These are phyloP conservation scores for Dothistroma pini DNA, from an alignment of 2,329 filamentous ascomycete species.

Conservation along the genomic window DNA sequence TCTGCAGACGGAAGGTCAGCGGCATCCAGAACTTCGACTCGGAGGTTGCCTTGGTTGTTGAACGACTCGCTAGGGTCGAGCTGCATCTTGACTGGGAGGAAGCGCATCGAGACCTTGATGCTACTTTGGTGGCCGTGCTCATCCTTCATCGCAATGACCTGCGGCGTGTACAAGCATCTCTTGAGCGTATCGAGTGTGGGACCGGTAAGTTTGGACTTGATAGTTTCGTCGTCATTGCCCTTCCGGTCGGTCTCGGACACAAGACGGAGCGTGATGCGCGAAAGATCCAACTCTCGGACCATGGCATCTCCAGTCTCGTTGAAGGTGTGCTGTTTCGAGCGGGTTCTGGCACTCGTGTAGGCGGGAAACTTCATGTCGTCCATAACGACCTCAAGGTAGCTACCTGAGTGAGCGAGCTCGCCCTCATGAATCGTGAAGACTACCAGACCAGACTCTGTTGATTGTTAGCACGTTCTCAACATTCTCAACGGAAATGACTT, in stretches of 20 bases:
- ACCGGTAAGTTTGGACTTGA: slow-evolving; percentile 77
- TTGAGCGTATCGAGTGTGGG: slow-evolving; percentile 84
- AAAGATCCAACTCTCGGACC: slow-evolving; percentile 95
- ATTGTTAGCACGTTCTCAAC: slow-evolving; percentile 33
- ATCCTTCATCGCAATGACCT: slow-evolving; percentile 72
- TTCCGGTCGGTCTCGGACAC: slow-evolving; percentile 74
- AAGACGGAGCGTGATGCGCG: slow-evolving; percentile 81
- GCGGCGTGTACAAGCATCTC: slow-evolving; percentile 80
- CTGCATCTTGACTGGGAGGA: slow-evolving; percentile 88
- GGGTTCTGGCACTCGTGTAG: slow-evolving; percentile 75
- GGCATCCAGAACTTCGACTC: slow-evolving; percentile 88
- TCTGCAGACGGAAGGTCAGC: slow-evolving; percentile 87
- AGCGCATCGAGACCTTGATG: slow-evolving; percentile 89
- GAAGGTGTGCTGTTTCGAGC: slow-evolving; percentile 65
- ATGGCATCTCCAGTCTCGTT: slow-evolving; percentile 94
- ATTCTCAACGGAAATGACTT: slow-evolving; percentile 30
- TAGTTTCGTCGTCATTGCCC: slow-evolving; percentile 65
- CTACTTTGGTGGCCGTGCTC: slow-evolving; percentile 72
- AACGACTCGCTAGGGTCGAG: slow-evolving; percentile 95
- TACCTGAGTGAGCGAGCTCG: slow-evolving; percentile 71
- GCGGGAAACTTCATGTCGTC: slow-evolving; percentile 93
- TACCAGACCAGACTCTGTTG: slow-evolving; percentile 76
- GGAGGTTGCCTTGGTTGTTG: slow-evolving; percentile 96
- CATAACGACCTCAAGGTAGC: slow-evolving; percentile 81
- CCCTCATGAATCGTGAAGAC: slow-evolving; percentile 94